phyloP scores from a whole-genome alignment of 2,329 filamentous ascomycete species.

The Sordariomycetes sp. region DNA sequence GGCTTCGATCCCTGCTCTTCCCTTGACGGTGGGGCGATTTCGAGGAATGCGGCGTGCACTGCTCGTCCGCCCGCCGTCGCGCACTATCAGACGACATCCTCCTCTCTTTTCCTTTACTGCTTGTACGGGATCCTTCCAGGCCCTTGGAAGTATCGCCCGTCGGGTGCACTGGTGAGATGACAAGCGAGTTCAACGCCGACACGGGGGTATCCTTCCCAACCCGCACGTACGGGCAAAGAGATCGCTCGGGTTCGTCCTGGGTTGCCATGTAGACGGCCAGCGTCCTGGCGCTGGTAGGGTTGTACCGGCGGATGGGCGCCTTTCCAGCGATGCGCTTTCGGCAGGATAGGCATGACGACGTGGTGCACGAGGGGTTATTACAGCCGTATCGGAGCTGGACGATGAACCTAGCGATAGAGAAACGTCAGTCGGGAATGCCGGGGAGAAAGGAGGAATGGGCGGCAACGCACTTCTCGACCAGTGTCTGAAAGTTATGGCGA shows the following conservation, averaged over 20 bases:
- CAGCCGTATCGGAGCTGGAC: slow-evolving; percentile 76
- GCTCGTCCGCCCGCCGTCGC: not conserved
- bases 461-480: slow-evolving; percentile 49
- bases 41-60: not conserved
- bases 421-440: not conserved
- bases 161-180: slow-evolving; percentile 1
- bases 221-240: slow-evolving; percentile 46
- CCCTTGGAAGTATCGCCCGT: not conserved
- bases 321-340: slow-evolving; percentile 53
- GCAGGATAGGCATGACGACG: slow-evolving; percentile 69
- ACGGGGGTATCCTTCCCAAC: slow-evolving; percentile 18
- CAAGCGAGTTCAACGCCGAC: not conserved
- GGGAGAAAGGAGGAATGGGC: not conserved
- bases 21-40: not conserved
- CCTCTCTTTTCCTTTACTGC: not conserved
- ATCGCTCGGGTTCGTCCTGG: slow-evolving; percentile 60
- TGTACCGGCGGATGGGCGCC: slow-evolving; percentile 65
- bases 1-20: not conserved
- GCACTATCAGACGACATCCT: not conserved
- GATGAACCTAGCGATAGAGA: slow-evolving; percentile 49
- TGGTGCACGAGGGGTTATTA: slow-evolving; percentile 52
- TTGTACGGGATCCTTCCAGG: not conserved
- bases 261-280: slow-evolving; percentile 70
- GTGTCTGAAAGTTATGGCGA: slow-evolving; percentile 49
- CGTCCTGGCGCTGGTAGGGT: slow-evolving; percentile 66